Conservation (phyloP, 257 asterid species). For the Cinchona pubescens region DNA sequence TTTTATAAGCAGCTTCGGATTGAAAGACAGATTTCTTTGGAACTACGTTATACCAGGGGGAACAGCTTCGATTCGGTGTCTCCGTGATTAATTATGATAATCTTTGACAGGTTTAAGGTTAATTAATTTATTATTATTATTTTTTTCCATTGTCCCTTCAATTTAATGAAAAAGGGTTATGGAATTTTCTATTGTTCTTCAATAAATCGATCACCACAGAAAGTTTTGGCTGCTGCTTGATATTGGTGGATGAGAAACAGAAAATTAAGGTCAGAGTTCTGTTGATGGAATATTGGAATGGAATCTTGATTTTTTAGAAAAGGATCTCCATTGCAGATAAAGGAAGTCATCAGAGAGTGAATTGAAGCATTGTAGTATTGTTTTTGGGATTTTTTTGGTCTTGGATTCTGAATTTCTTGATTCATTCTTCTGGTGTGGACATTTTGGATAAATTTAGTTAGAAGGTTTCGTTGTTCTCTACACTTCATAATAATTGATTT, state of each 20-base stretch:
- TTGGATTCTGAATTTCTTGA: not conserved
- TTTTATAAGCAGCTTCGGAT: conserved; percentile 58
- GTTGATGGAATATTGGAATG: conserved; percentile 14
- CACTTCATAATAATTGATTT: not conserved
- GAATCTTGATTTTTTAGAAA: conserved; percentile 11
- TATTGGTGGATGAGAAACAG: not conserved
- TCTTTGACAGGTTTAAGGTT: not conserved
- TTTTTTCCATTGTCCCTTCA: not conserved
- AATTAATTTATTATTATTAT: not conserved
- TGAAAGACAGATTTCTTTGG: conserved; percentile 81
- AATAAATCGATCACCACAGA: not conserved
- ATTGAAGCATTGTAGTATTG: not conserved
- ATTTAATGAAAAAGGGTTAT: not conserved
- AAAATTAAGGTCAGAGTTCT: not conserved
- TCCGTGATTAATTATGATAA: conserved; percentile 28
- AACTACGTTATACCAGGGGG: conserved; percentile 56
- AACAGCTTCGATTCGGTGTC: conserved; percentile 50
- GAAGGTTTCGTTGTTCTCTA: not conserved
- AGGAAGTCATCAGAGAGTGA: not conserved
- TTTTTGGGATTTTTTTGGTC: not conserved
- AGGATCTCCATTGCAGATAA: conserved; percentile 8
- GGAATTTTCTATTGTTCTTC: not conserved
- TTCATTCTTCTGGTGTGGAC: not conserved
- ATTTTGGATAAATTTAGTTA: not conserved
- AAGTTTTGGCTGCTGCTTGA: not conserved